Percentiles rank a stretch among this genome's conserved stretches.
phyloP scores from a whole-genome alignment of 345 rosid species.

The Firmiana major region DNA sequence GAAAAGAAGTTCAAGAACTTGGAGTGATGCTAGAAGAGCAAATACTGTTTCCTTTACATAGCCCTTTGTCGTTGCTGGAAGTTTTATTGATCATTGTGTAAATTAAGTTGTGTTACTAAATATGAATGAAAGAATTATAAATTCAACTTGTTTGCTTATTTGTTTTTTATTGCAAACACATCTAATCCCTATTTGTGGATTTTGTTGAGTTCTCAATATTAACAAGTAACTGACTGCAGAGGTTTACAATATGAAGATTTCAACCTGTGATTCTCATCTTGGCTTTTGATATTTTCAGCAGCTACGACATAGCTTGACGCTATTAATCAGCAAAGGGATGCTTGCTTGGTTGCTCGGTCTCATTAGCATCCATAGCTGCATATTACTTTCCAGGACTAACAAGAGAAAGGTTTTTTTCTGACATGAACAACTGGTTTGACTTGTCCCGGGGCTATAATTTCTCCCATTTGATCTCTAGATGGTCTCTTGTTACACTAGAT shows the following conservation, averaged over 20 bases:
- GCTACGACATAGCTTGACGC: background rate
- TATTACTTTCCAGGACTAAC: background rate
- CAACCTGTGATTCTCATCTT: background rate
- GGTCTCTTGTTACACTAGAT: background rate
- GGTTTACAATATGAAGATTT: background rate
- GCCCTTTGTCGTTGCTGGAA: background rate
- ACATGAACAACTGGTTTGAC: background rate
- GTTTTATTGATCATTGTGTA: background rate
- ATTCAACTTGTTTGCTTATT: background rate
- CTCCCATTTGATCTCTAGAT: background rate
- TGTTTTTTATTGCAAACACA: background rate
- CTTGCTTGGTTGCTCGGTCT: background rate
- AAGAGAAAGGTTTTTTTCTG: background rate
- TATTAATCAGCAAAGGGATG: background rate
- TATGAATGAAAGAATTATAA: background rate
- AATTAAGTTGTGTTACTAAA: background rate
- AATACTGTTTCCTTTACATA: background rate
- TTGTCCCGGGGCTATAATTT: background rate
- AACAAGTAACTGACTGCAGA: background rate
- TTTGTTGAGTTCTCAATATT: background rate
- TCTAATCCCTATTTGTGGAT: background rate
- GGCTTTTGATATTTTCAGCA: background rate
- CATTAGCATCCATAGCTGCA: background rate
- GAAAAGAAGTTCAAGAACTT: background rate
- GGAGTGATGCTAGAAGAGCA: background rate